A percentile compares a stretch with the other conserved stretches of the same genome.
These are phyloP conservation scores for Sclerotinia borealis DNA, from an alignment of 2,329 filamentous ascomycete genomes.

Conservation along the genomic window DNA sequence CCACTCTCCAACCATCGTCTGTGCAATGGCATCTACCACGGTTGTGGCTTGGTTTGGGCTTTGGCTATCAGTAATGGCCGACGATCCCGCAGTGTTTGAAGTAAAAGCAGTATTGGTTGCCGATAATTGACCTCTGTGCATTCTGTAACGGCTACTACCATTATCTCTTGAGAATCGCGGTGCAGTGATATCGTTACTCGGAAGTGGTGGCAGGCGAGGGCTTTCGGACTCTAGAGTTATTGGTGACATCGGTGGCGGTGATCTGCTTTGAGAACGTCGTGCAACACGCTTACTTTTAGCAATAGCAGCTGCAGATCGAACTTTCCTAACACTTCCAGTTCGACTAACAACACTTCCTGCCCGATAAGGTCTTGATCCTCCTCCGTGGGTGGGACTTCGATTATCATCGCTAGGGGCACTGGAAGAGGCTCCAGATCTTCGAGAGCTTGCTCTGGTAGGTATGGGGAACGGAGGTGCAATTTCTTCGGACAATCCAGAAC, in stretches of 20 bases:
- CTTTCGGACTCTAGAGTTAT: constrained; percentile 65
- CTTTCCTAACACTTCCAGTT: constrained; percentile 65
- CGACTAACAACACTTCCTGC: constrained; percentile 59
- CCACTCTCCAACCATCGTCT: constrained; percentile 98
- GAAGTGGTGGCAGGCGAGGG: constrained; percentile 65
- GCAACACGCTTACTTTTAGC: constrained; percentile 44
- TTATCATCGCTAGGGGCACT: constrained; percentile 66
- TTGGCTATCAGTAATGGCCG: background rate
- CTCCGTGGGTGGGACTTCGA: constrained; percentile 66
- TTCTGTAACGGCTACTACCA: constrained; percentile 38
- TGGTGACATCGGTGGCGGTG: constrained; percentile 59
- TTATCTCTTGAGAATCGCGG: constrained; percentile 41
- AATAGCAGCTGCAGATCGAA: constrained; percentile 74
- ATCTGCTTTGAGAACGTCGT: constrained; percentile 49
- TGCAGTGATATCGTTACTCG: constrained; percentile 64
- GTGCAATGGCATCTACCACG: constrained; percentile 93
- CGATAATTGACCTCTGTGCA: constrained; percentile 53
- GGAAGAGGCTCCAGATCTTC: constrained; percentile 59
- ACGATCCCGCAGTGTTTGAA: constrained; percentile 22
- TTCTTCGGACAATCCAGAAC: constrained; percentile 56
- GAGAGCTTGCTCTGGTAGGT: constrained; percentile 80
- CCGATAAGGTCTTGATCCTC: constrained; percentile 47
- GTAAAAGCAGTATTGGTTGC: constrained; percentile 45
- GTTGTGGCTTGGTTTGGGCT: constrained; percentile 58
- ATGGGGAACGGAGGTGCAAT: constrained; percentile 82